These are phyloP conservation scores for Miscanthus lutarioriparius DNA, from an alignment of 176 grass and related monocot genomes.

Conservation along the genomic window DNA sequence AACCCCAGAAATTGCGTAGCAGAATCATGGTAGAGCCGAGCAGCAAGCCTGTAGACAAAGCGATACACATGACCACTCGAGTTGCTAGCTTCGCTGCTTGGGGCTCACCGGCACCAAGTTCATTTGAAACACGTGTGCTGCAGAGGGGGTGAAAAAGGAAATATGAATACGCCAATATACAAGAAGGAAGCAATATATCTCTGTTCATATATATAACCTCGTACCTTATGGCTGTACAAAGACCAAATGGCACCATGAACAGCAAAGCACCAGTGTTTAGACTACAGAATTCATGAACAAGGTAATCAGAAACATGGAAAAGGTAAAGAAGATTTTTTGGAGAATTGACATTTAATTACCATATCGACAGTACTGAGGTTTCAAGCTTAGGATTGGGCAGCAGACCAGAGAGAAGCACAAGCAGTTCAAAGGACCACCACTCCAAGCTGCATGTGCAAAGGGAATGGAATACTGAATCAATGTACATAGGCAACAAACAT, in stretches of 20 bases:
- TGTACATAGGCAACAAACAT: neutral
- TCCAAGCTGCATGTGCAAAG: neutral
- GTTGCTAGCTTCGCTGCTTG: constrained; percentile 17
- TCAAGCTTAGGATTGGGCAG: neutral
- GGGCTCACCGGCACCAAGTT: constrained; percentile 24
- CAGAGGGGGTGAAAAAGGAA: neutral
- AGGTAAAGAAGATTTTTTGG: neutral
- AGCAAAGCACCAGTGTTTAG: constrained; percentile 18
- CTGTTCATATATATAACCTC: neutral
- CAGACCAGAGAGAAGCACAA: neutral
- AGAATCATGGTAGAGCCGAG: constrained; percentile 16
- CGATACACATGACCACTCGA: neutral
- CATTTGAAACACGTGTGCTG: constrained; percentile 30
- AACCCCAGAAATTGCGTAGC: constrained; percentile 15
- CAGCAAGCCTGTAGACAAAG: constrained; percentile 9
- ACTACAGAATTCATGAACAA: constrained; percentile 2
- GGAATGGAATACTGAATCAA: neutral
- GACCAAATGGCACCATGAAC: constrained; percentile 21
- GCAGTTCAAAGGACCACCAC: neutral
- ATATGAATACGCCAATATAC: neutral
- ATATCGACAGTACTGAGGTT: constrained; percentile 5
- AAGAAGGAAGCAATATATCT: neutral
- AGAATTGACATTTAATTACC: neutral
- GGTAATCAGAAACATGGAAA: neutral
- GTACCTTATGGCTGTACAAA: constrained; percentile 12